A percentile compares a stretch with the other conserved stretches of the same genome.
These are phyloP conservation scores for Emydomyces testavorans DNA, from an alignment of 2,329 filamentous ascomycete genomes.

Conservation along the genomic window DNA sequence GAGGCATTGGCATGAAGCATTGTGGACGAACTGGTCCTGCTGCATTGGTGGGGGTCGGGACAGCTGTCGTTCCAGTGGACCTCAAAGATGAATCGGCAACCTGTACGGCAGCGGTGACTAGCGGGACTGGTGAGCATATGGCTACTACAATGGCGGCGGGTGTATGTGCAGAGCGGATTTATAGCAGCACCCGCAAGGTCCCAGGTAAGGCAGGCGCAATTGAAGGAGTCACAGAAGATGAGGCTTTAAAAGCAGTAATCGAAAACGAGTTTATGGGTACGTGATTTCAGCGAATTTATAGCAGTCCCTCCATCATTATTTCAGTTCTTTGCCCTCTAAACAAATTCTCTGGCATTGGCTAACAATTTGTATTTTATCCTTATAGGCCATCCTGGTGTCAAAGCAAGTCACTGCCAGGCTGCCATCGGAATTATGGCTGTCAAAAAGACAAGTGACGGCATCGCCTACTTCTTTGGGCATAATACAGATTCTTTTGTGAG, in stretches of 20 bases:
- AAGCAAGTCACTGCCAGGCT: constrained; percentile 64
- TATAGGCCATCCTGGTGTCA: constrained; percentile 64
- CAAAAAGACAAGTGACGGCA: constrained; percentile 66
- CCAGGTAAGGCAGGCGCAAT: constrained; percentile 45
- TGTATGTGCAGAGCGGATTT: constrained; percentile 75
- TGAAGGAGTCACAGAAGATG: constrained; percentile 61
- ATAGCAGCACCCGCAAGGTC: constrained; percentile 53
- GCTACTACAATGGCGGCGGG: constrained; percentile 85
- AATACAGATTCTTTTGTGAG: constrained; percentile 74
- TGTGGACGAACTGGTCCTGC: constrained; percentile 82
- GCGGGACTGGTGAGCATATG: constrained; percentile 96
- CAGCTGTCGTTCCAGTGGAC: constrained; percentile 71
- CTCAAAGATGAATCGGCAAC: constrained; percentile 56
- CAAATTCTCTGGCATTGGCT: constrained; percentile 9
- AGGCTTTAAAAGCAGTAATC: constrained; percentile 66
- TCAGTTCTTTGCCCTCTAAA: neutral
- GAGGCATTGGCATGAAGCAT: constrained; percentile 98
- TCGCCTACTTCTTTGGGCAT: constrained; percentile 85
- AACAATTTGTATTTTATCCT: neutral
- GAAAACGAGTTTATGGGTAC: constrained; percentile 76
- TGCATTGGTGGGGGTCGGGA: constrained; percentile 82
- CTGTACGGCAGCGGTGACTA: constrained; percentile 74
- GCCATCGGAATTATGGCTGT: constrained; percentile 85
- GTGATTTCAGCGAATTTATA: too few species aligned
- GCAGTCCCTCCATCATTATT: too few species aligned